Base-by-base conservation (phyloP, 2,329 filamentous ascomycete species). In the Alternaria hordeiaustralica region DNA sequence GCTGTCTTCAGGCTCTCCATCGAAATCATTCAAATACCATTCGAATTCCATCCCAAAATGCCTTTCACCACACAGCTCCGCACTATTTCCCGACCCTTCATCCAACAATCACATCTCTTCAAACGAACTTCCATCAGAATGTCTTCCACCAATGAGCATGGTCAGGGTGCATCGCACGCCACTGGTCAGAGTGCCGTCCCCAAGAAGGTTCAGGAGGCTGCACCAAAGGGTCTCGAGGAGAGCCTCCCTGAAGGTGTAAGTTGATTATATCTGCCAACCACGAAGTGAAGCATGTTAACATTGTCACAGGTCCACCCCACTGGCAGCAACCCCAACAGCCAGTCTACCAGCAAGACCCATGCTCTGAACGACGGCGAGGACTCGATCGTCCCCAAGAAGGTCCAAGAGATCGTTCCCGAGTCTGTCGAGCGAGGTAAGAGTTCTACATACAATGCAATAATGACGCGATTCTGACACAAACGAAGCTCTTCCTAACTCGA, bases 321-420 rank as follows among this genome's bases (percentile, higher is more conserved):
- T 2, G 74, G 76, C 45, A 71, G 67, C 15, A 63, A 78, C 28
- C 76, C 78, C 21, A 78, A 78, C 28, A 77, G 77, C 61, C 77
- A 80, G 53, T 69, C 66, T 4, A 73, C 71, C 18, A 64, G 64
- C 59, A 70, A 80, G 67, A 80, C 78, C 3, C 81, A 83, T 66
- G 82, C 81, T 4, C 77, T 78, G 51, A 76, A 80, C 6, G 74
- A 72, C 21, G 77, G 75, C 13, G 75, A 74, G 6, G 77, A 69
- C 36, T 80, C 77, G 15, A 81, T 79, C 18, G 82, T 84, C 0
- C 83, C 83, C 11, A 74, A 82, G 73, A 73, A 76, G 25, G 66
- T 84, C 6, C 82, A 84, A 68, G 80, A 84, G 71, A 78, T 75
- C 43, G 72, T 84, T 1, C 82, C 82, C 2, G 80, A 84, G 71